Conservation (phyloP, 345 rosid species). For the Corchorus capsularis region DNA sequence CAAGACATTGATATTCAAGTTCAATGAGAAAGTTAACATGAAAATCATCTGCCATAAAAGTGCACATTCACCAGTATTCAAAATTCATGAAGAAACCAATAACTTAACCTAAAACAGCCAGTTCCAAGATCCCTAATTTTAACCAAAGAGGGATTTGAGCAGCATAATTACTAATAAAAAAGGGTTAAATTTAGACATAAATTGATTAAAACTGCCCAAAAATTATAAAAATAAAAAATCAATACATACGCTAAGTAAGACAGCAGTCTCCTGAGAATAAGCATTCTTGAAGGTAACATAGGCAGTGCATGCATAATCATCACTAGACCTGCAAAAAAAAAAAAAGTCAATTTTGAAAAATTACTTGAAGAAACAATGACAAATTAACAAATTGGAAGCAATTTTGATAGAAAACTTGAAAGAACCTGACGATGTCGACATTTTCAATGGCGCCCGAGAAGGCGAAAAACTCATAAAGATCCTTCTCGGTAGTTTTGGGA, state of each 20-base stretch:
- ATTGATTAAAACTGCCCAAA: neutral
- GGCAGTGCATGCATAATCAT: conserved; percentile 47
- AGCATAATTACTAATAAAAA: neutral
- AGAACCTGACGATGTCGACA: conserved; percentile 66
- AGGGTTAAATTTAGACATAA: neutral
- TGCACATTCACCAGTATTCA: neutral
- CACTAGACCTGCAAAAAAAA: conserved; percentile 45
- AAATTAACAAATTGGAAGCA: neutral
- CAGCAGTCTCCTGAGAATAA: conserved; percentile 80
- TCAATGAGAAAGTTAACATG: neutral
- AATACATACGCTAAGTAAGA: conserved; percentile 69
- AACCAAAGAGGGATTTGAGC: neutral
- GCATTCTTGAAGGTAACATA: conserved; percentile 82
- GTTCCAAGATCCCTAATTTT: neutral
- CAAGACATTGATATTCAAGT: neutral
- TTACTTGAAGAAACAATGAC: neutral
- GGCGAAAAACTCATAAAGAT: conserved; percentile 69
- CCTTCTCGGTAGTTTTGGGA: conserved; percentile 62
- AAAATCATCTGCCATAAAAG: neutral
- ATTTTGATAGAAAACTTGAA: neutral
- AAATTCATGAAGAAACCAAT: neutral
- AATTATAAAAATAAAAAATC: no score
- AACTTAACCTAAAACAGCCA: neutral
- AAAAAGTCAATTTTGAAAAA: no score
- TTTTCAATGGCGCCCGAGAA: conserved; percentile 63